Percentiles rank a stretch among this genome's conserved stretches.
phyloP scores from a whole-genome alignment of 192 early-diverging fungal genomes.

The Dissophora globulifera region DNA sequence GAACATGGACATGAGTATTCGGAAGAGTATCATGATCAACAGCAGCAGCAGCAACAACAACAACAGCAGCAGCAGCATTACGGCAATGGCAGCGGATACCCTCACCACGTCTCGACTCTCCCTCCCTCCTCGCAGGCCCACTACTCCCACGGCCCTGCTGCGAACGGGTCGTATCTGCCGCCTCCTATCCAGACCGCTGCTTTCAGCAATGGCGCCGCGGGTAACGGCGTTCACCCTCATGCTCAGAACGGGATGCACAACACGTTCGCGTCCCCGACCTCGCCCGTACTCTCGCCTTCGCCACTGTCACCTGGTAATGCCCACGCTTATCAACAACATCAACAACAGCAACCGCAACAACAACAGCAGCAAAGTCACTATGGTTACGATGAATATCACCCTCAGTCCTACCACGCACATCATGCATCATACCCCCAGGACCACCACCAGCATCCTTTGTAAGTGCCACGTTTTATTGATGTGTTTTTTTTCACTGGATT shows the following conservation, averaged over 20 bases:
- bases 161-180: constrained; percentile 12
- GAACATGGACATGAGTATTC: constrained; percentile 5
- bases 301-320: constrained; percentile 9
- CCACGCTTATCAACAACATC: constrained; percentile 5
- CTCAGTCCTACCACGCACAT: constrained; percentile 30
- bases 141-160: constrained; percentile 14
- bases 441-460: constrained; percentile 25
- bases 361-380: constrained; percentile 26
- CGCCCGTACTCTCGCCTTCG: constrained; percentile 18
- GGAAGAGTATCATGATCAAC: constrained; percentile 5
- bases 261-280: constrained; percentile 29
- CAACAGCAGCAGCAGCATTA: background rate
- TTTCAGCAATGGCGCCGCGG: constrained; percentile 6
- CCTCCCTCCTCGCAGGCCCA: constrained; percentile 7
- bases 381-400: constrained; percentile 21
- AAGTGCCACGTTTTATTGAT: constrained; percentile 4
- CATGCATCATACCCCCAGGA: constrained; percentile 39
- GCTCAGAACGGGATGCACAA: constrained; percentile 9
- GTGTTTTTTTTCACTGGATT: too few relatives aligned
- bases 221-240: constrained; percentile 13
- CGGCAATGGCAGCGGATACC: constrained; percentile 16
- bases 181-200: constrained; percentile 29
- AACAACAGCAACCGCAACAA: constrained; percentile 11
- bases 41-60: constrained; percentile 12
- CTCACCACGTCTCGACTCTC: constrained; percentile 2